A percentile compares a stretch with the other conserved stretches of the same genome.
Conservation (phyloP, 768 basidiomycete genomes). For the Rickenella mellea region DNA sequence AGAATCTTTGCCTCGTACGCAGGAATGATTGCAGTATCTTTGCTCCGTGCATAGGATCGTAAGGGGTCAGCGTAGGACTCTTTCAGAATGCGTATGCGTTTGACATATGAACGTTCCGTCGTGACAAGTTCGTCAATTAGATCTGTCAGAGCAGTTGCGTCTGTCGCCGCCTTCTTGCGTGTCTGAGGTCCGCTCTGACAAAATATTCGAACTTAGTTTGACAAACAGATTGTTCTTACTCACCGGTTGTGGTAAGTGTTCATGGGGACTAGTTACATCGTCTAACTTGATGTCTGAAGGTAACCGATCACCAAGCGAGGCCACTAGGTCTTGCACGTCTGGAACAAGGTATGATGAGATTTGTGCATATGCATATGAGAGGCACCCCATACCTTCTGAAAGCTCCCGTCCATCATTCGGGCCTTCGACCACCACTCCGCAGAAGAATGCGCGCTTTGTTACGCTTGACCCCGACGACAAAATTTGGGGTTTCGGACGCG, state of each 20-base stretch:
- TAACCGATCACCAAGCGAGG: constrained; percentile 66
- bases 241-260: constrained; percentile 18
- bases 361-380: neutral
- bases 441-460: constrained; percentile 81
- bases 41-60: constrained; percentile 72
- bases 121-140: constrained; percentile 80
- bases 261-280: constrained; percentile 30
- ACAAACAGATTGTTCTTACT: constrained; percentile 8
- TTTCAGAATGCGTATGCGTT: constrained; percentile 74
- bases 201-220: constrained; percentile 2
- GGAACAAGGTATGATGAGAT: constrained; percentile 1
- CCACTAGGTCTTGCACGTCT: constrained; percentile 75
- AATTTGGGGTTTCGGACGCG: constrained; percentile 26
- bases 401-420: constrained; percentile 62
- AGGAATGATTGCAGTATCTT: constrained; percentile 81
- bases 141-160: constrained; percentile 57
- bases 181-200: constrained; percentile 22
- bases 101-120: constrained; percentile 86
- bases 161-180: constrained; percentile 49
- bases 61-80: constrained; percentile 87
- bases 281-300: constrained; percentile 36
- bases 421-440: constrained; percentile 83
- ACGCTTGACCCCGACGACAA: constrained; percentile 29
- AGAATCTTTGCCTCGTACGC: constrained; percentile 87
- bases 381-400: constrained; percentile 44